These are phyloP conservation scores for Marasmius fiardii DNA, from an alignment of 1,284 basidiomycete species.

Conservation along the genomic window DNA sequence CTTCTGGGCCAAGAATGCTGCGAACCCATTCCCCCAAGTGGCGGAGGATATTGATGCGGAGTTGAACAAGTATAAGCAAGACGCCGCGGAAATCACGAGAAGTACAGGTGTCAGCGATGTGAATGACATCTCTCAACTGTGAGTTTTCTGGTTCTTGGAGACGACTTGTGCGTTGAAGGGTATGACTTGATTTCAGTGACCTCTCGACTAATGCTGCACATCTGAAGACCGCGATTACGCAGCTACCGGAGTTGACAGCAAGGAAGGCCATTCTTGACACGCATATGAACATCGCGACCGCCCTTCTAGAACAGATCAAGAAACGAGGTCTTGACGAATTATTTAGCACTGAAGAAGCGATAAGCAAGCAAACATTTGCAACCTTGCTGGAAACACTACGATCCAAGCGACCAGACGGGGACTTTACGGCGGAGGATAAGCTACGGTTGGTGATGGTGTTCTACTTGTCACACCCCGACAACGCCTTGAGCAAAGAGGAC, in stretches of 20 bases:
- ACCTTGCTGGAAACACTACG: constrained; percentile 83
- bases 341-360: constrained; percentile 94
- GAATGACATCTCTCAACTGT: constrained; percentile 94
- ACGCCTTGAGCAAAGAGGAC: constrained; percentile 81
- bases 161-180: background rate
- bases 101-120: constrained; percentile 96
- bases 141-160: constrained; percentile 23
- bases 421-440: constrained; percentile 82
- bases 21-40: constrained; percentile 97
- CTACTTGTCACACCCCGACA: constrained; percentile 86
- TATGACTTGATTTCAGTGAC: constrained; percentile 37
- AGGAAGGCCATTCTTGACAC: constrained; percentile 96
- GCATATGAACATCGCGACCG: constrained; percentile 99
- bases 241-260: constrained; percentile 96
- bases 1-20: constrained; percentile 97
- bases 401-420: constrained; percentile 58
- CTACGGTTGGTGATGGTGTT: constrained; percentile 92
- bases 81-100: constrained; percentile 95
- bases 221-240: constrained; percentile 96
- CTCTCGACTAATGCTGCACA: constrained; percentile 94
- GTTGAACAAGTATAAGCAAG: constrained; percentile 92
- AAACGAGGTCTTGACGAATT: constrained; percentile 92
- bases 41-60: constrained; percentile 97
- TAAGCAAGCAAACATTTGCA: constrained; percentile 79
- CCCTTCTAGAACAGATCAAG: constrained; percentile 95